These are phyloP conservation scores for Vitis hybrid DNA, from an alignment of 177 flowering plant genomes.

Conservation along the genomic window DNA sequence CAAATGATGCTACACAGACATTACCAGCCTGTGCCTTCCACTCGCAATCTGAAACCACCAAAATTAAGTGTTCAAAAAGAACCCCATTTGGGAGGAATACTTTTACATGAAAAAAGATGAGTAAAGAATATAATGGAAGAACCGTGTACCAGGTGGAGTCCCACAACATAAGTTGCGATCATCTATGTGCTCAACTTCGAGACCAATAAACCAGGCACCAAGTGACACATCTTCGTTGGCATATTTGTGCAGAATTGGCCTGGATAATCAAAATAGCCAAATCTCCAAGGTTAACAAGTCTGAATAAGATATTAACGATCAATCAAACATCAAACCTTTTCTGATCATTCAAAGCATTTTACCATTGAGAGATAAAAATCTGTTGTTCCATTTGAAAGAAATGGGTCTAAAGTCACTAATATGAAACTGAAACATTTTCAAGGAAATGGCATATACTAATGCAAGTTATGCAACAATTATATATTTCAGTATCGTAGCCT, in stretches of 20 bases:
- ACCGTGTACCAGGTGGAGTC: constrained; percentile 21
- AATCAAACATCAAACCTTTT: too few species aligned
- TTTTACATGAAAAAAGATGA: background rate
- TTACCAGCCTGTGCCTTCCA: constrained; percentile 13
- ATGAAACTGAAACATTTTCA: too few species aligned
- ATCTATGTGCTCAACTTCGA: constrained; percentile 32
- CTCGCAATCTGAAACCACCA: constrained; percentile 10
- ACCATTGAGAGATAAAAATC: too few species aligned
- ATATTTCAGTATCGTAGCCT: too few species aligned
- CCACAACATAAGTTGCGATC: constrained; percentile 25
- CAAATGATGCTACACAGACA: constrained; percentile 22
- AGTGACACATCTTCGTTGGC: constrained; percentile 37
- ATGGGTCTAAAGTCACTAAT: too few species aligned
- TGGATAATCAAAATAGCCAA: constrained; percentile 22
- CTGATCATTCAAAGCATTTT: too few species aligned
- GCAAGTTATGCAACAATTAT: too few species aligned
- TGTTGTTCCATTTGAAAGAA: too few species aligned
- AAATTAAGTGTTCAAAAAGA: background rate
- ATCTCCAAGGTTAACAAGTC: background rate
- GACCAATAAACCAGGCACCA: constrained; percentile 34
- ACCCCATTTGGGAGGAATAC: background rate
- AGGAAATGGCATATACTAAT: too few species aligned
- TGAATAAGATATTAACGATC: too few species aligned
- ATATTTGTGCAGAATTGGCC: constrained; percentile 26
- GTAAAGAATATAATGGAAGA: background rate